These are phyloP conservation scores for Nakazawaea wyomingensis DNA, from an alignment of 805 yeast species.

Conservation along the genomic window DNA sequence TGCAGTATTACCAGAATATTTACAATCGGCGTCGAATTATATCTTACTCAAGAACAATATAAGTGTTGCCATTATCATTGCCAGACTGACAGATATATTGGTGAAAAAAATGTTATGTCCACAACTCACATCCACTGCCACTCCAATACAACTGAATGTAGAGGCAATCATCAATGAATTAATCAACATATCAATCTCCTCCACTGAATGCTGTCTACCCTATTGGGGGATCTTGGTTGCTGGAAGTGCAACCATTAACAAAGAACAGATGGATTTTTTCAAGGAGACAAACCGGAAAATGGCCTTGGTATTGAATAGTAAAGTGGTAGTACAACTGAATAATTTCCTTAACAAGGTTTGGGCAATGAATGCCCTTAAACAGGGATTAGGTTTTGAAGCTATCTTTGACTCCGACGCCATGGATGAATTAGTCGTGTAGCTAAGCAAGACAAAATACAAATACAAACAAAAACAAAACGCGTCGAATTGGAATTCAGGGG, in stretches of 20 bases:
- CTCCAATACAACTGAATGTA: conserved; percentile 12
- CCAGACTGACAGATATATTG: conserved; percentile 6
- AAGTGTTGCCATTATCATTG: conserved; percentile 8
- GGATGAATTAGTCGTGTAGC: conserved; percentile 3
- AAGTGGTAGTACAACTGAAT: conserved; percentile 5
- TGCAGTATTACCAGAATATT: background rate
- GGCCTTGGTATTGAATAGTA: conserved; percentile 5
- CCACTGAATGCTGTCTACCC: conserved; percentile 10
- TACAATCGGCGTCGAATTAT: conserved; percentile 2
- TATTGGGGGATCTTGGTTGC: conserved; percentile 11
- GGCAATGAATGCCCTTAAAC: background rate
- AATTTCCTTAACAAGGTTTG: conserved; percentile 6
- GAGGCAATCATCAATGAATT: conserved; percentile 4
- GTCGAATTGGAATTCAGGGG: too few relatives aligned
- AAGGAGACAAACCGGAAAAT: conserved; percentile 5
- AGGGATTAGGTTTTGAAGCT: conserved; percentile 6
- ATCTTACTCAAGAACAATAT: conserved; percentile 10
- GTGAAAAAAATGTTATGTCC: conserved; percentile 12
- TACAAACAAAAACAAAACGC: too few relatives aligned
- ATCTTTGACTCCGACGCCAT: conserved; percentile 6
- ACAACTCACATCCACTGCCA: background rate
- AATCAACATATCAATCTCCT: conserved; percentile 1
- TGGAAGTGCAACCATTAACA: conserved; percentile 7
- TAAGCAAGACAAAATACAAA: background rate
- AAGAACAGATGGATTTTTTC: conserved; percentile 7